Conservation (phyloP, 768 basidiomycete species). For the Auriculariales sp. region DNA sequence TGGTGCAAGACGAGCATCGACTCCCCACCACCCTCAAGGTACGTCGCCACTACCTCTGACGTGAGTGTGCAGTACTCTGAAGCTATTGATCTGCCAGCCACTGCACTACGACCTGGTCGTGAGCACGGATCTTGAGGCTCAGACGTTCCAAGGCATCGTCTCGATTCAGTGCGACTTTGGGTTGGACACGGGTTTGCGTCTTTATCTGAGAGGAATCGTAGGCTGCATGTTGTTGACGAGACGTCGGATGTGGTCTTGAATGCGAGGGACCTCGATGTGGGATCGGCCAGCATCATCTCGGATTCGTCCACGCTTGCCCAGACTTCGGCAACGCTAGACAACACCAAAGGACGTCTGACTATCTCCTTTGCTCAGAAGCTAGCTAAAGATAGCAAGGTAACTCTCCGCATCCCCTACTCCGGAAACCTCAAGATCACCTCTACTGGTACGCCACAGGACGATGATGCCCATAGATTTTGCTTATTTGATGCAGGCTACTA, state of each 20-base stretch:
- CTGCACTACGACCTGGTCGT: conserved; percentile 68
- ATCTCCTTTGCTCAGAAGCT: conserved; percentile 57
- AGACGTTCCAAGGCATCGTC: conserved; percentile 63
- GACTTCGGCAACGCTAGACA: conserved; percentile 39
- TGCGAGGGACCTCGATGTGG: conserved; percentile 41
- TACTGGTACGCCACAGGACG: conserved; percentile 40
- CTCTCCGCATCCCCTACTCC: too few species aligned
- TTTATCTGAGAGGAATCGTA: conserved; percentile 14
- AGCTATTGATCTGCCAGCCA: conserved; percentile 25
- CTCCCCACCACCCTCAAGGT: neutral
- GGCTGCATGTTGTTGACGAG: conserved; percentile 47
- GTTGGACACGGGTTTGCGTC: conserved; percentile 1
- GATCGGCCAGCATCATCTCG: conserved; percentile 38
- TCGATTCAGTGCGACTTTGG: conserved; percentile 43
- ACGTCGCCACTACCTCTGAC: neutral
- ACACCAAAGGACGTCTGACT: conserved; percentile 53
- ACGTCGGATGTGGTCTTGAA: conserved; percentile 56
- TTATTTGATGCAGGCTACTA: conserved; percentile 36
- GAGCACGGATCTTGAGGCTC: conserved; percentile 67
- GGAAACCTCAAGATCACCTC: conserved; percentile 54
- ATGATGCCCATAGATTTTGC: neutral
- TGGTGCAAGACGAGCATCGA: neutral
- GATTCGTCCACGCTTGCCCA: conserved; percentile 33
- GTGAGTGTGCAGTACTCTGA: neutral
- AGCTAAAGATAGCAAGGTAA: too few species aligned